Evolutionary conservation across 192 early-diverging fungal genomes (phyloP).

Genomic region (Backusella tarrabulga): DNA sequence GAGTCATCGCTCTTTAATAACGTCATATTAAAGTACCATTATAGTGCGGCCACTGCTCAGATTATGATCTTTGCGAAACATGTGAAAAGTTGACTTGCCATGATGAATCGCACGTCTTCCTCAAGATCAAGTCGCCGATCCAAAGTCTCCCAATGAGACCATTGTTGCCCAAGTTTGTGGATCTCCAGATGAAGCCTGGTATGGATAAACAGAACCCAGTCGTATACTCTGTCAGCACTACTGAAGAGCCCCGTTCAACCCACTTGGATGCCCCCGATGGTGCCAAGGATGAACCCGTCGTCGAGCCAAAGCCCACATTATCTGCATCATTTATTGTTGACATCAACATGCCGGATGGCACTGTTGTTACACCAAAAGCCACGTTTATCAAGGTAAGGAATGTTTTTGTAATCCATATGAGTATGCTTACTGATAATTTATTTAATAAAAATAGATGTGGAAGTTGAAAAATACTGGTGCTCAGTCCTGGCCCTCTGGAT

Average conservation of each 20-base stretch:
- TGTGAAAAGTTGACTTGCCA: constrained; percentile 48
- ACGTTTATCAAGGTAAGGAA: constrained; percentile 54
- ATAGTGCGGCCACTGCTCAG: constrained; percentile 55
- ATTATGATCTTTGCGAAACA: constrained; percentile 64
- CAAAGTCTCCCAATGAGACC: not conserved
- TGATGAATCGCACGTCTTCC: constrained; percentile 41
- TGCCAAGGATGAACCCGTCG: not conserved
- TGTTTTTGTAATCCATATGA: too few relatives aligned
- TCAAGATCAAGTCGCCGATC: constrained; percentile 46
- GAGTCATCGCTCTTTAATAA: too few relatives aligned
- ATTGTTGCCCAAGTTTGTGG: not conserved
- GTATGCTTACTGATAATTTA: not conserved
- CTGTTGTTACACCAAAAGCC: constrained; percentile 47
- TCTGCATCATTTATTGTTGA: constrained; percentile 63
- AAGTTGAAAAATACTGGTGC: constrained; percentile 61
- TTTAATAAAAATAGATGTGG: constrained; percentile 52
- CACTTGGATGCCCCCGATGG: not conserved
- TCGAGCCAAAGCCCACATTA: not conserved
- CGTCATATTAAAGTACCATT: not conserved
- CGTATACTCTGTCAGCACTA: too few relatives aligned
- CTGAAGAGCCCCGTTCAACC: too few relatives aligned
- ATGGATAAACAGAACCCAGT: too few relatives aligned
- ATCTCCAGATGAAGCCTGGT: not conserved
- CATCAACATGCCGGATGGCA: constrained; percentile 65
- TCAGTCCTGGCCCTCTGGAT: constrained; percentile 58